Evolutionary conservation across 352 stramenopile species (phyloP), one percentile per base, ranked within the genome.

Genomic region (Thraustochytrium sp.): DNA sequence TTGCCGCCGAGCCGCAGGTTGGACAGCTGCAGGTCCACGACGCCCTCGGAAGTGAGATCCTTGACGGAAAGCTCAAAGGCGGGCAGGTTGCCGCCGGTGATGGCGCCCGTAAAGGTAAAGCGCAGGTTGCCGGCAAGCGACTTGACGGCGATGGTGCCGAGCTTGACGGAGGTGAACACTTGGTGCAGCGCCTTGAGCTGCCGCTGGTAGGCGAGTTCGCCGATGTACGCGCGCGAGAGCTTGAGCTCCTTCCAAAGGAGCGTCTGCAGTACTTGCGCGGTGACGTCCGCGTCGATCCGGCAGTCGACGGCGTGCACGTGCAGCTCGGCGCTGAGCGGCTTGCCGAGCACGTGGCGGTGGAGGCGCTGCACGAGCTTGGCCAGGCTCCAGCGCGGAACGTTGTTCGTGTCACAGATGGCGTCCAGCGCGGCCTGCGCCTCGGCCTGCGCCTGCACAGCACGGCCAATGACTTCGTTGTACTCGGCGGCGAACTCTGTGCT

Each of bases 61-160:
- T 80, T 80, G 34, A 80, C 4, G 4, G 68, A 80, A 51, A 80
- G 23, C 68, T 80, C 68, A 40, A 80, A 80, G 37, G 68, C 68
- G 23, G 68, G 68, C 46, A 44, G 29, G 31, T 48, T 61, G 26
- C 68, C 68, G 26, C 68, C 68, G 13, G 68, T 72, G 5, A 80
- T 34, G n/a, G 68, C 68, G 8, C 44, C 42, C 3, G 68, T 80
- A 48, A 64, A 46, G 37, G 44, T 63, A 13, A 80, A 55, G 2
- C 40, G 68, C 13, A 80, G 42, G 23, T 61, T 63, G 23, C 68
- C 68, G 13, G 68, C 68, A 1, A 80, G 68, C 3, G 68, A 80
- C 68, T 80, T 80, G 5, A 80, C 76, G 0, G 68, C 68, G 26
- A 53, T 55, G 29, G 2, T 9, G 23, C 16, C 68, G 21, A 65